These are phyloP conservation scores for Diplocarpon rosae DNA, from an alignment of 2,329 filamentous ascomycete genomes.

Conservation along the genomic window DNA sequence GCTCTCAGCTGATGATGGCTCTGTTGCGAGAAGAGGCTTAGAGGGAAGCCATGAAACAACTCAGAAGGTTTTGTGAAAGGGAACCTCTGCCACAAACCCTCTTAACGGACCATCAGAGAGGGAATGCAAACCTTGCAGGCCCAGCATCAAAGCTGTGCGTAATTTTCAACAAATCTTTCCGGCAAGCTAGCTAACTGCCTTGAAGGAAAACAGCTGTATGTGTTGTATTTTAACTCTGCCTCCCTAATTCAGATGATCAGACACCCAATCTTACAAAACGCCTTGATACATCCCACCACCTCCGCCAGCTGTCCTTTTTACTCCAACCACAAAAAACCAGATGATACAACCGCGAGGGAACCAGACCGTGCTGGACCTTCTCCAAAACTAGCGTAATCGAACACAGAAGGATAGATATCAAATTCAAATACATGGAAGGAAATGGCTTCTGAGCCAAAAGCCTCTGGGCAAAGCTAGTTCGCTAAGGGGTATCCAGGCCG, in stretches of 20 bases:
- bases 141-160: too few relatives aligned
- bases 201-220: too few relatives aligned
- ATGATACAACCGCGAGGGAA: conserved; percentile 3
- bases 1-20: too few relatives aligned
- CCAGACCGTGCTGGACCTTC: conserved; percentile 3
- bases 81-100: too few relatives aligned
- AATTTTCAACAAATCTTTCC: too few relatives aligned
- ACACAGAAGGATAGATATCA: conserved; percentile 1
- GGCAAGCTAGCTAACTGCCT: too few relatives aligned
- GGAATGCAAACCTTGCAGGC: too few relatives aligned
- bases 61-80: too few relatives aligned
- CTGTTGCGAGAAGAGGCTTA: too few relatives aligned
- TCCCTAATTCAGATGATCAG: not conserved
- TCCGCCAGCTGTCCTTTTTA: conserved; percentile 1
- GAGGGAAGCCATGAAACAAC: too few relatives aligned
- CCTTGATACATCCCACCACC: conserved; percentile 2
- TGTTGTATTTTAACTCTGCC: not conserved
- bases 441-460: not conserved
- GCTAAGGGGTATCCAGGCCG: not conserved
- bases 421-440: conserved; percentile 6
- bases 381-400: conserved; percentile 3
- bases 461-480: not conserved
- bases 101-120: too few relatives aligned
- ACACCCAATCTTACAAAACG: not conserved
- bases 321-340: conserved; percentile 2